Evolutionary conservation across 2,329 filamentous ascomycete species (phyloP), one percentile per base, ranked within the genome.

Genomic region (Dothiorella sarmentorum): DNA sequence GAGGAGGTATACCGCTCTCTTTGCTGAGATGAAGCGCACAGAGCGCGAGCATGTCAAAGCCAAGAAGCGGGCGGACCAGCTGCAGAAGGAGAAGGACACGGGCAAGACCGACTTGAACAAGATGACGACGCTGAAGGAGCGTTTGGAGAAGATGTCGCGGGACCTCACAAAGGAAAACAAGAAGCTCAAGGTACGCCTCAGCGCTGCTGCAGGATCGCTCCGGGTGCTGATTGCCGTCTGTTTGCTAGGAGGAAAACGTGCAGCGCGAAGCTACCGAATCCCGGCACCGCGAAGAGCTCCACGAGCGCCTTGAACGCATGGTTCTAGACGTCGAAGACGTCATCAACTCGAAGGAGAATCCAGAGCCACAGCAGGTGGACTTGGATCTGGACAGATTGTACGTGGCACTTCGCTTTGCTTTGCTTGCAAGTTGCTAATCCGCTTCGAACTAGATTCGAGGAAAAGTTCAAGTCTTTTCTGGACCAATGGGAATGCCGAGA

Each of bases 141-240:
- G 97, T 76, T 80, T 99, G 44, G 94, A 99, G 75, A 99, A 97
- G 72, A 80, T 99, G 29, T 97, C 92, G 68, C 82, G 94, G 59
- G 94, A 99, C 73, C 82, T 99, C 58, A 94, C 95, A 61, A 89
- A 93, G 67, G 94, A 99, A 70, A 99, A 99, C 74, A 97, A 97
- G 76, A 95, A 96, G 76, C 85, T 99, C 64, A 97, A 97, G 87
- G 90, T 94, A 75, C 66, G 78, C 71, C 17, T 40, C 6, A 33
- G 33, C n/a, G 17, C 17, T 11, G n/a, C 15, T 26, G 11, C 9
- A 27, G 45, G 18, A 17, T n/a, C 9, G 35, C 35, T 26, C 20
- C 17, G 18, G 18, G 24, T 45, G 59, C 64, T 65, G 61, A 66
- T 57, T 49, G 52, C 60, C 20, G 17, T 31, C 11, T 52, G 37